Percentiles rank a stretch among this genome's conserved stretches.
phyloP scores from a whole-genome alignment of 2,329 filamentous ascomycete species.

The Nannizzia gypsea region DNA sequence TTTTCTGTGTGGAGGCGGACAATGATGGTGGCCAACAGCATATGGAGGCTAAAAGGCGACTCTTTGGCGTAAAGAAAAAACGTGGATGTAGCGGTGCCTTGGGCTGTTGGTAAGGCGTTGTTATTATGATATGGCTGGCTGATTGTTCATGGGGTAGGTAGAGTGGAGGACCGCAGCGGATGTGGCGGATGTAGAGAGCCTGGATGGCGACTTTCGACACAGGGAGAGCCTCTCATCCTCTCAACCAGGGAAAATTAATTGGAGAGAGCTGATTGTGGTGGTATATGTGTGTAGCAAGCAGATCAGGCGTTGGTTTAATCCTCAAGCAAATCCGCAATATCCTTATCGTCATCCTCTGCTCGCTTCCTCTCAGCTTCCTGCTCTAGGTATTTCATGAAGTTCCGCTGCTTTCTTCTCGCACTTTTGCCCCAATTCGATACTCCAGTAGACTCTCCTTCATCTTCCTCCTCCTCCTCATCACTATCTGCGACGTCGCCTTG shows the following conservation, averaged over 20 bases:
- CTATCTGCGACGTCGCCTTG: conserved; percentile 42
- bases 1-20: too few species aligned
- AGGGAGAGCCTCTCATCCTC: background rate
- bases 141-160: too few species aligned
- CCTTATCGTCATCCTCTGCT: conserved; percentile 59
- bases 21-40: too few species aligned
- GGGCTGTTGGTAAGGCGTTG: background rate
- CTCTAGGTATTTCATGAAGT: conserved; percentile 53
- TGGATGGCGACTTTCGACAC: background rate
- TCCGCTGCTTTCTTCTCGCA: conserved; percentile 56
- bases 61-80: background rate
- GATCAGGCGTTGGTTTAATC: conserved; percentile 30
- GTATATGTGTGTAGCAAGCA: background rate
- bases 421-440: conserved; percentile 55
- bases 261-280: background rate
- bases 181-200: too few species aligned
- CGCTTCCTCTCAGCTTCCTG: conserved; percentile 51
- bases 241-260: too few species aligned
- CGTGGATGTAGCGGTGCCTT: too few species aligned
- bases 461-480: conserved; percentile 30
- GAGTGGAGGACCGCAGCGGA: too few species aligned
- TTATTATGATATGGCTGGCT: too few species aligned
- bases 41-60: too few species aligned
- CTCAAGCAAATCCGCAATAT: conserved; percentile 60
- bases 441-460: conserved; percentile 34